Percentiles rank a stretch among this genome's conserved stretches.
Conservation (phyloP, 257 asterid species). For the Solanum sejunctum region DNA sequence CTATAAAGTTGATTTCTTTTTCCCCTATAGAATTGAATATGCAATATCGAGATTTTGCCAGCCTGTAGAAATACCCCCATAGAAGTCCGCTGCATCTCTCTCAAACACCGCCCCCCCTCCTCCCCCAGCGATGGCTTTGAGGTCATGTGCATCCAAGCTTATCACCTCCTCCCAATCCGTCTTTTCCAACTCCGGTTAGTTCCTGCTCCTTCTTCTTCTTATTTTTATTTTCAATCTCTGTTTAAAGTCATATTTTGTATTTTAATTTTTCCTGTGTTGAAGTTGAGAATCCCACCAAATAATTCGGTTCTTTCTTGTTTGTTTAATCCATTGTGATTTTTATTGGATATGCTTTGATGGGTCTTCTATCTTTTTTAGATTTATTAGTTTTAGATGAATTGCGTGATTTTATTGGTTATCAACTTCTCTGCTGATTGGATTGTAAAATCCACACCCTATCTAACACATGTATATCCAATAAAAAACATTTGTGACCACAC, state of each 20-base stretch:
- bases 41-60: neutral
- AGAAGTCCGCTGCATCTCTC: neutral
- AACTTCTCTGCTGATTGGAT: neutral
- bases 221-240: neutral
- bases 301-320: neutral
- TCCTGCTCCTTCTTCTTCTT: neutral
- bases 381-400: neutral
- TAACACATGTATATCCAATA: neutral
- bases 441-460: neutral
- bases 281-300: neutral
- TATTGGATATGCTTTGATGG: neutral
- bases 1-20: neutral
- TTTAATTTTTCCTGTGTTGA: neutral
- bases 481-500: neutral
- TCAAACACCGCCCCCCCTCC: too few species aligned
- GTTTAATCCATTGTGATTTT: neutral
- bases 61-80: neutral
- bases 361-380: neutral
- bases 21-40: too few species aligned
- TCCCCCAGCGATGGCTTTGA: conserved; percentile 31
- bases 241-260: neutral
- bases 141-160: conserved; percentile 49
- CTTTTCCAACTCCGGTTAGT: conserved; percentile 37
- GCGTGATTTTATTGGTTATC: neutral
- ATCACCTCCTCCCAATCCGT: conserved; percentile 24